Base-by-base conservation (phyloP, 352 stramenopile genomes). In the Discostella stelligera region DNA sequence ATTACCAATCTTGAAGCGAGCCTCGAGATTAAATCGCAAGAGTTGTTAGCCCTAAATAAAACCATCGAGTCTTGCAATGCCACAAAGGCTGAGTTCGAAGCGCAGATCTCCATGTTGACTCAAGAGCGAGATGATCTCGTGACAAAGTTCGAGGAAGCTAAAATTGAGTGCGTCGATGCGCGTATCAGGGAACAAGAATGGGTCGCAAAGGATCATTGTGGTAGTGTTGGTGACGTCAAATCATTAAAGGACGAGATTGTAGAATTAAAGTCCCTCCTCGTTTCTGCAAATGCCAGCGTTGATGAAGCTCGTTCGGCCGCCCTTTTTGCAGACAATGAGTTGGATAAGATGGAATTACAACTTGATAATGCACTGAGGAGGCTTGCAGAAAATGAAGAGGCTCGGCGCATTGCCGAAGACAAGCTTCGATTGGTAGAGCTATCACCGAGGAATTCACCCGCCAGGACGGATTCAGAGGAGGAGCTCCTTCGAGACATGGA, bases 211-310 rank as follows among this genome's bases (percentile, higher is more conserved):
- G 55, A 61, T 6, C 20, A 52, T 53, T 25, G 5, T 18, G 6
- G 16, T 50, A 21, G 21, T 37, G 56, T 49, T 39, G 65, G 66
- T 53, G 21, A 49, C 14, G 8, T 79, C 20, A n/a, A 59, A 23
- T 64, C 37, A 20, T 37, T 75, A 9, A 58, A 60, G 23, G 46
- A 65, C 8, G 68, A 88, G 64, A 66, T 86, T 54, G 16, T 74
- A 2, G 82, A 93, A 23, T 64, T 91, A 5, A 89, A 83, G 56
- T 71, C 81, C 46, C 77, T 90, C 23, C 71, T 91, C 14, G 49
- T 74, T 32, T 83, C 63, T 37, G 59, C 76, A 2, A 91, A 90
- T 61, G 69, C 63, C 16, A 83, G 73, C n/a, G 80, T 88, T 30
- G 72, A 84, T 21, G 72, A 86, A 74, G 76, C 80, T 56, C 66